phyloP scores from a whole-genome alignment of 2,329 filamentous ascomycete genomes.

The Orbilia ellipsospora region DNA sequence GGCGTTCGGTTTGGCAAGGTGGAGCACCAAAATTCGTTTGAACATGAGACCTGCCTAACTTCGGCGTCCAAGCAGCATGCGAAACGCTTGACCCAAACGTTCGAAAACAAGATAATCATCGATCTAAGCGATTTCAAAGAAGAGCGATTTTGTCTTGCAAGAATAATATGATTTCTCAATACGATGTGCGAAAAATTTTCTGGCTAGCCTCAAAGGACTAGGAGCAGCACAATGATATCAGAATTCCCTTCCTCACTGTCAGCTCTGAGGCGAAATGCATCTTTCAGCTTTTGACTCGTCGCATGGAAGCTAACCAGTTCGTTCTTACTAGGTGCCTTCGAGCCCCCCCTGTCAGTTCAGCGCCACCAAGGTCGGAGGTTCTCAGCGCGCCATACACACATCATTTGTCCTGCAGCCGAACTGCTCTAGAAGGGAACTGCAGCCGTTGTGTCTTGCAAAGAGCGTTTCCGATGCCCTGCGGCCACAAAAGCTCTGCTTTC shows the following conservation, averaged over 20 bases:
- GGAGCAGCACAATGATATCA: conserved; percentile 18
- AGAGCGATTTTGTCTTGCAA: neutral
- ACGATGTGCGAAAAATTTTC: conserved; percentile 2
- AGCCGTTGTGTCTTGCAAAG: conserved; percentile 39
- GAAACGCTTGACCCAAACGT: neutral
- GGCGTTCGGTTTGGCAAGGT: conserved; percentile 44
- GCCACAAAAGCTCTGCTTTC: conserved; percentile 26
- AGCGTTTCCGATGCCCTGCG: conserved; percentile 45
- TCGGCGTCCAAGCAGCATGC: conserved; percentile 15
- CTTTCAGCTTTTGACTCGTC: conserved; percentile 9
- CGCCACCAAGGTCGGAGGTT: conserved; percentile 43
- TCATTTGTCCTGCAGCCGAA: conserved; percentile 37
- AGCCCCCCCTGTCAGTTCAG: conserved; percentile 36
- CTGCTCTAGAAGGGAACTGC: conserved; percentile 40
- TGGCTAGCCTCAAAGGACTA: neutral
- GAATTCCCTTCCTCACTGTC: neutral
- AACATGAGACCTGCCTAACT: conserved; percentile 45
- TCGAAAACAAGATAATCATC: conserved; percentile 1
- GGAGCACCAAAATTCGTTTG: conserved; percentile 27
- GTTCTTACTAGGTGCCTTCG: conserved; percentile 18
- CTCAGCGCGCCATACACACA: conserved; percentile 47
- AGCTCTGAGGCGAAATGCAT: neutral
- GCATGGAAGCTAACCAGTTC: neutral
- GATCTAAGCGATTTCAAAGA: neutral
- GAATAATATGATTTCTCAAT: neutral